Evolutionary conservation across 441 rosid species (phyloP).

Genomic region (Hura crepitans): DNA sequence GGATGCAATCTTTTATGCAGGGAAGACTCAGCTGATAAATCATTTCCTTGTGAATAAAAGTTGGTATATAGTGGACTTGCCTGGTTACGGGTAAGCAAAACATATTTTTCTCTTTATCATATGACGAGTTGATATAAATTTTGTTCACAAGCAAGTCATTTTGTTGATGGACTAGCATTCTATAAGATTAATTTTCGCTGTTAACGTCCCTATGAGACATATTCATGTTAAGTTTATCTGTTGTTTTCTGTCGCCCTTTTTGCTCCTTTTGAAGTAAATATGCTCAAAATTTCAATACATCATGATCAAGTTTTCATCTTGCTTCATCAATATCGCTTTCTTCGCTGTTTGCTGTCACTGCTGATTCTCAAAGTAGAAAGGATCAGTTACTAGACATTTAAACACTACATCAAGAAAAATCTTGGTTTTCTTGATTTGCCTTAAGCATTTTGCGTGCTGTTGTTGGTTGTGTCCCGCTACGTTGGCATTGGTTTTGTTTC

Average conservation of each 20-base stretch:
- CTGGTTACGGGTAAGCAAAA: conserved; percentile 82
- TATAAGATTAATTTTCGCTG: not conserved
- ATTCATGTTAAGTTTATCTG: not conserved
- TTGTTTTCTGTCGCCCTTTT: too few relatives aligned
- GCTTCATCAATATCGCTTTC: not conserved
- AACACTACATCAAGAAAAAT: not conserved
- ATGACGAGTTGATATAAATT: too few relatives aligned
- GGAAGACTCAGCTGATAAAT: conserved; percentile 89
- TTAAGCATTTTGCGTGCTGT: not conserved
- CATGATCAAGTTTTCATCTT: not conserved
- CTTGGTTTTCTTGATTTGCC: not conserved
- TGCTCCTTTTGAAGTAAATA: too few relatives aligned
- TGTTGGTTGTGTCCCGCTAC: not conserved
- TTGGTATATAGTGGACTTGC: conserved; percentile 92
- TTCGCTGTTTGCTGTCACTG: too few relatives aligned
- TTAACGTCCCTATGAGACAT: not conserved
- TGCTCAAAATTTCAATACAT: not conserved
- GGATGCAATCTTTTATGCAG: conserved; percentile 31
- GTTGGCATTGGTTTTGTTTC: not conserved
- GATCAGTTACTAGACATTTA: too few relatives aligned
- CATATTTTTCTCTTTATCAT: not conserved
- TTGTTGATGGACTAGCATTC: not conserved
- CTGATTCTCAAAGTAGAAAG: not conserved
- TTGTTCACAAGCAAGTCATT: too few relatives aligned
- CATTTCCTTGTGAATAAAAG: conserved; percentile 87